Evolutionary conservation across 2,329 filamentous ascomycete genomes (phyloP), one percentile per base, ranked within the genome.

Genomic region (Teratosphaeria epicoccoides): DNA sequence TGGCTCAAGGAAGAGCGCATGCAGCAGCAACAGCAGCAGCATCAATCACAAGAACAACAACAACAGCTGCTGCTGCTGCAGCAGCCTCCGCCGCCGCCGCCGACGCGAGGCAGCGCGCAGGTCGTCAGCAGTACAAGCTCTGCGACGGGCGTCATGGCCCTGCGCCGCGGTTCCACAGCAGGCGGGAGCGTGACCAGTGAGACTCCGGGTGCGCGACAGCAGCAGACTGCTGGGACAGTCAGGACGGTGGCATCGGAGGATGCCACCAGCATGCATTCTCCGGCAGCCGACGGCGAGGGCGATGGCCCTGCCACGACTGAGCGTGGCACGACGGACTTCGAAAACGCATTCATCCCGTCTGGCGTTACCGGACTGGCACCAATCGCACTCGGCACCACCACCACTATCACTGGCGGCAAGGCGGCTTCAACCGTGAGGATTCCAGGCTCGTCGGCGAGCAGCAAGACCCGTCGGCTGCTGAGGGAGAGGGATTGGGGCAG

Each of bases 291-390:
- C 40, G 50, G 54, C 58, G 51, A 51, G 28, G 48, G 47, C 23
- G 29, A 50, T 26, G 52, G 52, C 47, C 57, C 56, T 23, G 40
- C 49, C 44, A 48, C 54, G 47, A 52, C 57, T 10, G 59, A 61
- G 37, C 61, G 58, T 52, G 60, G 58, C 49, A 62, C 59, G 47
- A 62, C 58, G 51, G 60, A 55, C 52, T 62, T 62, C 52, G 62
- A 64, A 50, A 59, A 57, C n/a, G 55, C 57, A 24, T 62, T 62
- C 54, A 58, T 62, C 23, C 61, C 61, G 22, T 46, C n/a, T 22
- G 33, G n/a, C n/a, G 20, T 20, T 17, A 20, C 37, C 17, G 24
- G 24, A 11, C 37, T n/a, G n/a, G n/a, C n/a, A n/a, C n/a, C 6
- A 7, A n/a, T 22, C 40, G 29, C 43, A 12, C 53, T 60, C 24